phyloP scores from a whole-genome alignment of 441 rosid species.

The Codiaeum variegatum region DNA sequence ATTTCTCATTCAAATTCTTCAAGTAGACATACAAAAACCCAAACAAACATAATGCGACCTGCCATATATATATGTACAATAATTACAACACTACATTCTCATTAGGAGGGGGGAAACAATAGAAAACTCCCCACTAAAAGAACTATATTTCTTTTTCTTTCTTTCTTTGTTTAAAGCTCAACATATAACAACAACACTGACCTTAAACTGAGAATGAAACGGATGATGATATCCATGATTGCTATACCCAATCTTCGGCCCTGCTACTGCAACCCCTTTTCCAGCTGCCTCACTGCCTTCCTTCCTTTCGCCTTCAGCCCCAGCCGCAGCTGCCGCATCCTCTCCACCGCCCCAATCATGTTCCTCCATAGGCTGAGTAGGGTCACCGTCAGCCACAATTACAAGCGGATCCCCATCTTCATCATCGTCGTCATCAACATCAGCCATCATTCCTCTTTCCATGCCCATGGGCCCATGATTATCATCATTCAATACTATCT shows the following conservation, averaged over 20 bases:
- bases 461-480: slow-evolving; percentile 51
- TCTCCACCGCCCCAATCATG: slow-evolving; percentile 59
- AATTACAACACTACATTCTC: slow-evolving; percentile 34
- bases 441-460: slow-evolving; percentile 44
- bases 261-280: slow-evolving; percentile 43
- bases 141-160: slow-evolving; percentile 15
- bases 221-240: slow-evolving; percentile 82
- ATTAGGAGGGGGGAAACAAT: slow-evolving; percentile 22
- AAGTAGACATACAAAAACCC: slow-evolving; percentile 12
- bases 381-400: slow-evolving; percentile 66
- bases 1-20: slow-evolving; percentile 23
- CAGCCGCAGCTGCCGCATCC: slow-evolving; percentile 38
- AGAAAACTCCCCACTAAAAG: slow-evolving; percentile 27
- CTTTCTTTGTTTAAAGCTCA: slow-evolving; percentile 19
- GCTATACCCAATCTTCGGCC: slow-evolving; percentile 75
- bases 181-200: slow-evolving; percentile 63
- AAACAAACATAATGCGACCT: not conserved
- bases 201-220: slow-evolving; percentile 99
- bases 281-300: slow-evolving; percentile 51
- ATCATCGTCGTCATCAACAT: slow-evolving; percentile 43
- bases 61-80: slow-evolving; percentile 27
- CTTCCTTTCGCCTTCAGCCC: slow-evolving; percentile 52
- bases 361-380: slow-evolving; percentile 56
- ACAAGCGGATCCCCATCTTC: slow-evolving; percentile 83
- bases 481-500: slow-evolving; percentile 82